These are phyloP conservation scores for Verticillium tricorpus DNA, from an alignment of 2,329 filamentous ascomycete species.

Conservation along the genomic window DNA sequence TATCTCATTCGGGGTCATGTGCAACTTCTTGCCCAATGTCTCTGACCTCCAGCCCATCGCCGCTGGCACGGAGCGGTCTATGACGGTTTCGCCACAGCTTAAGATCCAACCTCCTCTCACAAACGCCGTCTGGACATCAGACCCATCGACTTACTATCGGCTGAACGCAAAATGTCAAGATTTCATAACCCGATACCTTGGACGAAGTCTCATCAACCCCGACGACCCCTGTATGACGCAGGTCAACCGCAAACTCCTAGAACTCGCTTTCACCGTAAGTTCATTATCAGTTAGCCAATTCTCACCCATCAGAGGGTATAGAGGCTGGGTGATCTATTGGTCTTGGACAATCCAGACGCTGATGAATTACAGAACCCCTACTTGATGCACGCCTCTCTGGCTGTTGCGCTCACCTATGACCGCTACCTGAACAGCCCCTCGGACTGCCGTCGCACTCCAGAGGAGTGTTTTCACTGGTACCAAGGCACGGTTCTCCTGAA, in stretches of 20 bases:
- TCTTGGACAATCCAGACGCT: too few species aligned
- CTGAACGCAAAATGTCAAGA: constrained; percentile 34
- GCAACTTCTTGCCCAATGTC: too few species aligned
- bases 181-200: constrained; percentile 34
- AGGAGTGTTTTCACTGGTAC: constrained; percentile 40
- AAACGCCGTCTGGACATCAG: constrained; percentile 28
- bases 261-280: constrained; percentile 32
- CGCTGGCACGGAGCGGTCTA: too few species aligned
- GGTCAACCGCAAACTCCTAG: constrained; percentile 32
- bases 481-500: constrained; percentile 36
- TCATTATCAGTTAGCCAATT: too few species aligned
- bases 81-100: too few species aligned
- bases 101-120: constrained; percentile 15
- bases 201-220: constrained; percentile 28
- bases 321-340: too few species aligned
- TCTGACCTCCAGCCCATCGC: too few species aligned
- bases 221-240: constrained; percentile 29
- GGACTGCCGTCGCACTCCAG: constrained; percentile 19
- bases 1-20: too few species aligned
- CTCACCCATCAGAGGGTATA: too few species aligned
- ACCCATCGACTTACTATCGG: constrained; percentile 25
- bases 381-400: constrained; percentile 41
- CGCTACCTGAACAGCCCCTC: constrained; percentile 22
- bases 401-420: constrained; percentile 35
- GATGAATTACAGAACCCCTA: constrained; percentile 28